Evolutionary conservation across 345 rosid genomes (phyloP), one percentile per base, ranked within the genome.

Genomic region (Corchorus capsularis): DNA sequence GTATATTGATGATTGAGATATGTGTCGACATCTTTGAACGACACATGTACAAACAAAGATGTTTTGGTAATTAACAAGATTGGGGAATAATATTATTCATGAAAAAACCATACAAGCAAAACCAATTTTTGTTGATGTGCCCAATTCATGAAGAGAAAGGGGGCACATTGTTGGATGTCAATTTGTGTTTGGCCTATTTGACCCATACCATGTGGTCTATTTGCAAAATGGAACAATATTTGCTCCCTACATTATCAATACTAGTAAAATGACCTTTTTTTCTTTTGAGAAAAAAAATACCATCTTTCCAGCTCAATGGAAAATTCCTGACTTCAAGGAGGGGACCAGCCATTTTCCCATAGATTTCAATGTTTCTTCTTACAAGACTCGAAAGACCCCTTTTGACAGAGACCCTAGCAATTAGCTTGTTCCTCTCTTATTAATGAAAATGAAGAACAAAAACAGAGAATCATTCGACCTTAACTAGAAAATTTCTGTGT

Each of bases 191-290:
- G 85, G 78, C 59, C 34, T 69, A 47, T 53, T 80, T 69, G 72
- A 71, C 78, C 73, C 82, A 73, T 76, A 4, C 71, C 85, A 85
- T 78, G 79, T 78, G 83, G 59, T 72, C 47, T 56, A 56, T 12
- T 27, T 45, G 32, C 47, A 62, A 6, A 64, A 52, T 34, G 63
- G 35, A 41, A 43, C 2, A 10, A 45, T 10, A 45, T 67, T 72
- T 67, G 69, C 76, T 67, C 71, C 69, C 63, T 55, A 20, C 79
- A 61, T 76, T 60, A 66, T 74, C 72, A 60, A 37, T 63, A 39
- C 47, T 2, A 59, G 4, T 59, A 16, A 13, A 27, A 9, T 20
- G 8, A 41, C 17, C 17, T 11, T n/a, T 17, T 63, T 9, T 52
- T 39, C 46, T n/a, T 2, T 17, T 34, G 16, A 59, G 34, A 37